Conservation (phyloP, 192 early-diverging fungal species). For the Podila clonocystis region DNA sequence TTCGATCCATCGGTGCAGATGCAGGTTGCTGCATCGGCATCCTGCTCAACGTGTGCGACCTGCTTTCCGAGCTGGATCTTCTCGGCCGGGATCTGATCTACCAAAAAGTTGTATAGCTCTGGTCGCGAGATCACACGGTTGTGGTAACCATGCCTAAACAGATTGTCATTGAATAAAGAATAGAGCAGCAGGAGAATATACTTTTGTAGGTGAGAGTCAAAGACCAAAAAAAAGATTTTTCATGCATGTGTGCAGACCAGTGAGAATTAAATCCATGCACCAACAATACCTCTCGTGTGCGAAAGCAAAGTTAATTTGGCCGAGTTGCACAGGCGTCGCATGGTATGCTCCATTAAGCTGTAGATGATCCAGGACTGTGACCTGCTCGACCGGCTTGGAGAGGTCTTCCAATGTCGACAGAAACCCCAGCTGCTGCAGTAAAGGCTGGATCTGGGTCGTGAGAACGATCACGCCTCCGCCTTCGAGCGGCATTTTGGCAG, state of each 20-base stretch:
- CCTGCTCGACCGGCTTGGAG: constrained; percentile 34
- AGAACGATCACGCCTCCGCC: constrained; percentile 31
- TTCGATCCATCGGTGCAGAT: constrained; percentile 42
- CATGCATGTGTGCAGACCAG: too few species aligned
- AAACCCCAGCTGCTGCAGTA: constrained; percentile 40
- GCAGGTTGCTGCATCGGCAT: too few species aligned
- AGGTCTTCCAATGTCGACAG: constrained; percentile 21
- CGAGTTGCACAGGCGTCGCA: constrained; percentile 8
- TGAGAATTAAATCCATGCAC: too few species aligned
- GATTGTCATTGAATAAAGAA: too few species aligned
- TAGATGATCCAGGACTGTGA: constrained; percentile 26
- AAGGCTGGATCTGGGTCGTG: constrained; percentile 30
- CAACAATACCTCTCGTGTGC: too few species aligned
- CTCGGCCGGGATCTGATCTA: constrained; percentile 15
- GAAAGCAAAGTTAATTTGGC: too few species aligned
- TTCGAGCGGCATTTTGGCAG: constrained; percentile 23
- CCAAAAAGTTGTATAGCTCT: constrained; percentile 33
- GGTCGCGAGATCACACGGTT: constrained; percentile 26
- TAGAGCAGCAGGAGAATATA: neutral
- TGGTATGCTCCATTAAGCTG: constrained; percentile 28
- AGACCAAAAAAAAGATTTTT: too few species aligned
- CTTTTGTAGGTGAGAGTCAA: neutral
- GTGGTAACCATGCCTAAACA: constrained; percentile 24
- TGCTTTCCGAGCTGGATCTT: constrained; percentile 28
- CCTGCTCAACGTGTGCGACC: constrained; percentile 9